phyloP scores from a whole-genome alignment of 2,329 filamentous ascomycete species.

The Apiospora kogelbergensis region DNA sequence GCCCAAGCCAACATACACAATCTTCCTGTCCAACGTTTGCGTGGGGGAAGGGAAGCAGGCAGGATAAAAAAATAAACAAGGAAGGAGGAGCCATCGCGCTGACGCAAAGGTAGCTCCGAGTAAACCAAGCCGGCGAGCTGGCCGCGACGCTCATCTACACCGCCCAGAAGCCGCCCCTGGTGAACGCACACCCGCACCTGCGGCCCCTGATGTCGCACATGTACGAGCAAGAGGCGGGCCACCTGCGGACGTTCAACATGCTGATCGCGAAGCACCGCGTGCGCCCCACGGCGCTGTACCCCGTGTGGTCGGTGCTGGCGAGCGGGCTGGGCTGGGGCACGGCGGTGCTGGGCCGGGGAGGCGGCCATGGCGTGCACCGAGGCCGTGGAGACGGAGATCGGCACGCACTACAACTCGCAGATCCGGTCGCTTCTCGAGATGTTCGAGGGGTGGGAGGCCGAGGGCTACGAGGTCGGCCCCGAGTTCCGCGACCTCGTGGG shows the following conservation, averaged over 20 bases:
- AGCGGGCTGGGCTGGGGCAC: conserved; percentile 86
- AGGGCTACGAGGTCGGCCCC: conserved; percentile 76
- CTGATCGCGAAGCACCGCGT: conserved; percentile 85
- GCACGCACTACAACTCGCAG: conserved; percentile 92
- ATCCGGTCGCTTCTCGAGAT: conserved; percentile 80
- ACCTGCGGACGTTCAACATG: conserved; percentile 82
- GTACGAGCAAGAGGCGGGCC: conserved; percentile 92
- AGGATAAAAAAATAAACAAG: not conserved
- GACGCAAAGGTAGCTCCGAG: conserved; percentile 62
- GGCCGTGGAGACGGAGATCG: conserved; percentile 97
- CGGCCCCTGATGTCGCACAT: conserved; percentile 94
- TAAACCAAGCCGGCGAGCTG: conserved; percentile 97
- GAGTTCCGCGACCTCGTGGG: conserved; percentile 73
- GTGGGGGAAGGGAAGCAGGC: too few species aligned
- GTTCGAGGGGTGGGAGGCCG: conserved; percentile 70
- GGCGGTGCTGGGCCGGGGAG: conserved; percentile 80
- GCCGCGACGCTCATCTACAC: conserved; percentile 93
- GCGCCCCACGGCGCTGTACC: conserved; percentile 89
- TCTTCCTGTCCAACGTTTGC: not conserved
- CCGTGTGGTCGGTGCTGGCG: conserved; percentile 80
- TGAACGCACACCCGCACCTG: conserved; percentile 80
- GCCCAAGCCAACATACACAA: conserved; percentile 23
- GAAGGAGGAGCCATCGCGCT: not conserved
- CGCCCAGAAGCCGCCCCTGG: conserved; percentile 80
- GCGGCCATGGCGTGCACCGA: conserved; percentile 99